Evolutionary conservation across 345 rosid genomes (phyloP).

Genomic region (Brassica carinata): DNA sequence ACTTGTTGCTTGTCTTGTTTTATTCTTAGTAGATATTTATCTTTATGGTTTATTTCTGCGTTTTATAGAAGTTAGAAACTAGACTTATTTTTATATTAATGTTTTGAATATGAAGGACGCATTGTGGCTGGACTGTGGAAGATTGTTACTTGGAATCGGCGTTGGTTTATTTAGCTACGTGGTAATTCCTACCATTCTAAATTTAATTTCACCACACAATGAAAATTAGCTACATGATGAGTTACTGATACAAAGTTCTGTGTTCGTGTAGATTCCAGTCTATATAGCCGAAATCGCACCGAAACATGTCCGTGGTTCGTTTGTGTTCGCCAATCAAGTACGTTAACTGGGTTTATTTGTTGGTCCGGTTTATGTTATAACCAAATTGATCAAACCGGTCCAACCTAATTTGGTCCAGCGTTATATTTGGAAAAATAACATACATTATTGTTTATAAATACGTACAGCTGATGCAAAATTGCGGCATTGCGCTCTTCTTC

Average conservation of each 20-base stretch:
- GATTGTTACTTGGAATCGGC: conserved; percentile 45
- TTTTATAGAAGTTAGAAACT: background rate
- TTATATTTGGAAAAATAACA: conserved; percentile 4
- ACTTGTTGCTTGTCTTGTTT: conserved; percentile 11
- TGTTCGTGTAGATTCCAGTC: conserved; percentile 40
- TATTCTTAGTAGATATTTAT: too few species aligned
- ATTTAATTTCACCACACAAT: background rate
- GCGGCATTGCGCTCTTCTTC: conserved; percentile 41
- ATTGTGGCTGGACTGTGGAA: conserved; percentile 48
- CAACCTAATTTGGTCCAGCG: background rate
- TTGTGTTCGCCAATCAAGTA: conserved; percentile 47
- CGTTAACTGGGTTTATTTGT: background rate
- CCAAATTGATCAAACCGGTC: background rate
- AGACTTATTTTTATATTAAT: background rate
- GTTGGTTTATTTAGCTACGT: conserved; percentile 46
- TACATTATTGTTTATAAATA: background rate
- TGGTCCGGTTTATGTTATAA: background rate
- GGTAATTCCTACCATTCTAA: conserved; percentile 29
- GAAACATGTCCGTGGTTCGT: conserved; percentile 49
- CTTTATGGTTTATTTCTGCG: background rate
- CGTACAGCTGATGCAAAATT: conserved; percentile 41
- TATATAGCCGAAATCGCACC: conserved; percentile 49
- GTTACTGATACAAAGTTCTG: background rate
- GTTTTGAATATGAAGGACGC: conserved; percentile 30
- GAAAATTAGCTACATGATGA: background rate